Evolutionary conservation across 495 filamentous ascomycete species (phyloP).

Genomic region (Trichoderma gamsii): DNA sequence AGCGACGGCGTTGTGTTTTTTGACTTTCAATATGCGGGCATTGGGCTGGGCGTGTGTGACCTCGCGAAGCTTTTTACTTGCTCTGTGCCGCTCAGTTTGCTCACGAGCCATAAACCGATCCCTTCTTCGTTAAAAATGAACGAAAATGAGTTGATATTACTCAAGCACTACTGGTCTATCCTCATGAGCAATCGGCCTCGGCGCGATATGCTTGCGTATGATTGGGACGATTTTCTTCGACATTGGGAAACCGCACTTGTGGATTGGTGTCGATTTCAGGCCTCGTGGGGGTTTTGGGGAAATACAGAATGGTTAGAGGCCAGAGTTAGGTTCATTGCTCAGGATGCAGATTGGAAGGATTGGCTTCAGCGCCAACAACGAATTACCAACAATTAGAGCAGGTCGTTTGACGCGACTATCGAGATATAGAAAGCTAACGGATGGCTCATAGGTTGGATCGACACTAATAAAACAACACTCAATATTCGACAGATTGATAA

Average conservation of each 20-base stretch:
- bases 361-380: constrained; percentile 16
- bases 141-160: constrained; percentile 29
- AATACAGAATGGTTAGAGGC: constrained; percentile 40
- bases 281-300: constrained; percentile 46
- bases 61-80: constrained; percentile 41
- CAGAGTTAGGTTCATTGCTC: constrained; percentile 25
- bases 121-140: constrained; percentile 25
- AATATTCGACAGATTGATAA: too few species aligned
- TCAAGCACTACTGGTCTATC: constrained; percentile 30
- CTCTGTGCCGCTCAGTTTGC: constrained; percentile 26
- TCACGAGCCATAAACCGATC: constrained; percentile 19
- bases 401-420: too few species aligned
- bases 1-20: constrained; percentile 38
- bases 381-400: background rate
- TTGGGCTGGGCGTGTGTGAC: constrained; percentile 41
- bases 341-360: constrained; percentile 22
- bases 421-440: too few species aligned
- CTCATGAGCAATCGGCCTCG: background rate
- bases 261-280: constrained; percentile 44
- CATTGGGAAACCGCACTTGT: constrained; percentile 44
- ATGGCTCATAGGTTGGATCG: too few species aligned
- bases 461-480: too few species aligned
- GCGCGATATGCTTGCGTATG: constrained; percentile 24
- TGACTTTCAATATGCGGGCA: constrained; percentile 44
- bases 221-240: constrained; percentile 32